Conservation (phyloP, 192 early-diverging fungal genomes). For the Mortierella hygrophila region DNA sequence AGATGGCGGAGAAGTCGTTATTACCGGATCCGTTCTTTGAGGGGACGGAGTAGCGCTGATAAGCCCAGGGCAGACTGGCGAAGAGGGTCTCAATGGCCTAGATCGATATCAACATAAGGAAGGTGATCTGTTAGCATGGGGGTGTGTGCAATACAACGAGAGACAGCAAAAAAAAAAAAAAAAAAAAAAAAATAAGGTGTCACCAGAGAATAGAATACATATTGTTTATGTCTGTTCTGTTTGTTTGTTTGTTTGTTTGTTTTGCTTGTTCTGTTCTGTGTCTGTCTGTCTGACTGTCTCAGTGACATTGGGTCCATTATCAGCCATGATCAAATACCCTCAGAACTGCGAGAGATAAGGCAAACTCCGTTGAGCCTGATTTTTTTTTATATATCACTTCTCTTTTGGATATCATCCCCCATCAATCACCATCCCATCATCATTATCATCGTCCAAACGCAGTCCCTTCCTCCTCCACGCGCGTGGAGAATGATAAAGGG, state of each 20-base stretch:
- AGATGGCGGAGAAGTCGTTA: constrained; percentile 54
- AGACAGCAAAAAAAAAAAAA: too few relatives aligned
- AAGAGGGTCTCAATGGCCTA: constrained; percentile 41
- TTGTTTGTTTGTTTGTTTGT: background rate
- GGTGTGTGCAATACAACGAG: background rate
- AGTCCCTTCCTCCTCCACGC: background rate
- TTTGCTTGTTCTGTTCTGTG: background rate
- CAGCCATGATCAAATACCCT: background rate
- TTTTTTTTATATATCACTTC: background rate
- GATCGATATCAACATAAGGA: background rate
- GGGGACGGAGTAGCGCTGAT: constrained; percentile 36
- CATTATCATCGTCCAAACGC: background rate
- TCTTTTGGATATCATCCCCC: background rate
- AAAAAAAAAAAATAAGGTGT: too few relatives aligned
- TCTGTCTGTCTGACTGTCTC: background rate
- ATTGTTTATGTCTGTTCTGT: background rate
- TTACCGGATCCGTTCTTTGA: constrained; percentile 8
- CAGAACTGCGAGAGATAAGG: background rate
- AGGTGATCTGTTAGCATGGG: background rate
- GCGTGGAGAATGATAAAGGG: background rate
- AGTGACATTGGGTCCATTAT: background rate
- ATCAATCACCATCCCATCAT: background rate
- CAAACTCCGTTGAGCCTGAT: background rate
- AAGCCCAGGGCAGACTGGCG: constrained; percentile 38
- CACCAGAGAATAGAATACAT: background rate